phyloP scores from a whole-genome alignment of 2,329 filamentous ascomycete species.

The Colletotrichum eleusines region DNA sequence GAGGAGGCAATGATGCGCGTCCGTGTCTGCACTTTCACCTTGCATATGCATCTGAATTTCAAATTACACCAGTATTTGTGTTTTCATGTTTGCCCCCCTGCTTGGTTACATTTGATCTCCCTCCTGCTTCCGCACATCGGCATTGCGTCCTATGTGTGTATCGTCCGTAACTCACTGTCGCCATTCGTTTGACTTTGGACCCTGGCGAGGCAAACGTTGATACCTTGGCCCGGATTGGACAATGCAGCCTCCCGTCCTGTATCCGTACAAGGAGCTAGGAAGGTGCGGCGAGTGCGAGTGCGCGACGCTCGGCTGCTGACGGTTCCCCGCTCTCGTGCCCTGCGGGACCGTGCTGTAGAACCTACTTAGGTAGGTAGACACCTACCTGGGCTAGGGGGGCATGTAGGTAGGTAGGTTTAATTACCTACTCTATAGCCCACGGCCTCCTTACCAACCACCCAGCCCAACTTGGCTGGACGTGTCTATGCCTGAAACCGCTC shows the following conservation, averaged over 20 bases:
- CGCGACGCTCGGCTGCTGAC: slow-evolving; percentile 10
- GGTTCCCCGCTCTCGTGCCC: neutral
- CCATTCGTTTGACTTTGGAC: neutral
- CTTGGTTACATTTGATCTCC: slow-evolving; percentile 1
- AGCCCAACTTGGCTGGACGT: neutral
- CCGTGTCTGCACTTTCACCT: slow-evolving; percentile 13
- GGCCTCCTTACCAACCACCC: neutral
- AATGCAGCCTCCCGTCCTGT: neutral
- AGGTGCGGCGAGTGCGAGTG: slow-evolving; percentile 29
- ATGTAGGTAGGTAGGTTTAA: neutral
- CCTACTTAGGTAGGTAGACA: no score
- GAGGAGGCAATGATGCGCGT: neutral
- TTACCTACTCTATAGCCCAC: neutral
- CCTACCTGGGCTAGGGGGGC: no score
- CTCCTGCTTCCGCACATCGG: slow-evolving; percentile 1
- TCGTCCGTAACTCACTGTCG: slow-evolving; percentile 8
- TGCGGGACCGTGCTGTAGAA: neutral
- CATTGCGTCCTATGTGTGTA: slow-evolving; percentile 14
- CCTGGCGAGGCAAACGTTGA: slow-evolving; percentile 3
- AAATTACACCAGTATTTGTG: slow-evolving; percentile 10
- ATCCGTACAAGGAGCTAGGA: neutral
- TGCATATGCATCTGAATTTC: slow-evolving; percentile 7
- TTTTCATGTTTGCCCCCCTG: neutral
- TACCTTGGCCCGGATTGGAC: slow-evolving; percentile 13
- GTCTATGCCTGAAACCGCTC: neutral